Base-by-base conservation (phyloP, 306 rosid genomes). In the Lathyrus aphaca region DNA sequence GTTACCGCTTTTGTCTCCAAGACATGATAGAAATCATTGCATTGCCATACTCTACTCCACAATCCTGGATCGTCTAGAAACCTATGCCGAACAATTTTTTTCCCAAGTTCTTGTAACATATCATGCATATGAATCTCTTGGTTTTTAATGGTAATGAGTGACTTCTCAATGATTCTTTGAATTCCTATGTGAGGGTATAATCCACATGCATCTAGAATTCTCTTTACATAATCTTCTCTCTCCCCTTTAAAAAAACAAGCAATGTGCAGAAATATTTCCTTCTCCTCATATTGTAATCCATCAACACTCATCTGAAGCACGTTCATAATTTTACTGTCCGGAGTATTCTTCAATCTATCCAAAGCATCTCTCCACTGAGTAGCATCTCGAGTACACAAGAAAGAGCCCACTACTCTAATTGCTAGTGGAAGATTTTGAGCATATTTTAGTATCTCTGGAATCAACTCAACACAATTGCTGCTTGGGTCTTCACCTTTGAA, bases 71-170 rank as follows among this genome's bases (percentile, higher is more conserved):
- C 29, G 0, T 15, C 0, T 0, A 61, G 62, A 48, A 0, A 1
- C 3, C 35, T 14, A 2, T 10, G 3, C 25, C 35, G 25, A 37
- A 67, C 16, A 67, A 75, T 46, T 21, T 48, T 15, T 11, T 48
- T 48, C 54, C 54, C 21, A 9, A 48, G 17, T 18, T 48, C 54
- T 48, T 48, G 74, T 10, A 69, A 54, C 74, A 75, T 46, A 4
- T 39, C 21, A 67, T 75, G 74, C 79, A 67, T 55, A 55, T 56
- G 66, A 42, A 69, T 55, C 42, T 53, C 53, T 2, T 39, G 11
- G 6, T 75, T 55, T 59, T 1, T 16, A 11, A 75, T 49, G 4
- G 14, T 38, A 15, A 76, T 38, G 4, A 76, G 30, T 3, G 80
- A 48, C 17, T 48, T 48, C 17, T 48, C 54, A 48, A 18, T 18